These are phyloP conservation scores for Trypanosoma rangeli DNA, from an alignment of 208 protist species.

Conservation along the genomic window DNA sequence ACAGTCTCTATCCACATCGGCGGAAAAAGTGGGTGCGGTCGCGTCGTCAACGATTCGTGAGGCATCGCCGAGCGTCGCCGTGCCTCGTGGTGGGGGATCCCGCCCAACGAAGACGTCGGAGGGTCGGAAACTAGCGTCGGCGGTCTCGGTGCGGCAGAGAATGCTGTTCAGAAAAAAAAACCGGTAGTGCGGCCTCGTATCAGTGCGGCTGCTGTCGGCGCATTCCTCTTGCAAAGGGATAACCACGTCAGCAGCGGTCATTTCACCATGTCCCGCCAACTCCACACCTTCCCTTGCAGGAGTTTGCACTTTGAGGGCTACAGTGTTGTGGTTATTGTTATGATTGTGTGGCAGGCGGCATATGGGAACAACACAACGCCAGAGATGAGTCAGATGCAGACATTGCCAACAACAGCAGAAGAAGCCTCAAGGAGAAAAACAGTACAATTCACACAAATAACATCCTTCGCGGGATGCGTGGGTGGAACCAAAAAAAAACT, in stretches of 20 bases:
- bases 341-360: no score
- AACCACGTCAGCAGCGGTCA: not conserved
- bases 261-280: not conserved
- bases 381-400: no score
- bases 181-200: constrained; percentile 10
- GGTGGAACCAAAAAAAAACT: no score
- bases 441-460: no score
- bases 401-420: no score
- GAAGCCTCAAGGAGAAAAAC: no score
- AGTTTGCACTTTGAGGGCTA: no score
- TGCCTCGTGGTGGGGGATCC: constrained; percentile 21
- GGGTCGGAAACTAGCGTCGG: constrained; percentile 53
- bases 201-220: not conserved
- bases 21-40: not conserved
- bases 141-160: constrained; percentile 59
- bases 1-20: constrained; percentile 35
- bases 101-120: constrained; percentile 63
- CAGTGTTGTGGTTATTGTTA: no score
- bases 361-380: no score
- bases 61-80: constrained; percentile 9
- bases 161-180: constrained; percentile 76
- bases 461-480: no score
- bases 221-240: not conserved
- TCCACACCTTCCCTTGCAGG: not conserved
- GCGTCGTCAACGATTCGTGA: not conserved